A percentile compares a stretch with the other conserved stretches of the same genome.
Evolutionary conservation across 805 yeast genomes (phyloP).

Genomic region (Hanseniaspora lindneri): DNA sequence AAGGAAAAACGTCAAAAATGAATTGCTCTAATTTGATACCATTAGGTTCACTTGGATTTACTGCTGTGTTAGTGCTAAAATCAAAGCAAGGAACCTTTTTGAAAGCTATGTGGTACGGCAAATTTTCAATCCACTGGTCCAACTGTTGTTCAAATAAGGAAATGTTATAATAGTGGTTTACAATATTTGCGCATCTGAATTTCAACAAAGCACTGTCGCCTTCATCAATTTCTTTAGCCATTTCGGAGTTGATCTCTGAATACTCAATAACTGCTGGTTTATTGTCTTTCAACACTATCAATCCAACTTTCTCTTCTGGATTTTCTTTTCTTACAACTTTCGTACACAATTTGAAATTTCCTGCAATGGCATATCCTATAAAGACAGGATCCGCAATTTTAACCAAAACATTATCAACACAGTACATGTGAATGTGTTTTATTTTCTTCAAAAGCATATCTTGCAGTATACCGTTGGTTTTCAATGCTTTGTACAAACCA

Average conservation of each 20-base stretch:
- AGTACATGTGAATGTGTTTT: conserved; percentile 88
- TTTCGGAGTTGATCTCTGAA: conserved; percentile 69
- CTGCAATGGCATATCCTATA: conserved; percentile 68
- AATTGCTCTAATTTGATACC: conserved; percentile 94
- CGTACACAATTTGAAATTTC: conserved; percentile 65
- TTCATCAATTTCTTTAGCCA: conserved; percentile 55
- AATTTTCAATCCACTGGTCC: conserved; percentile 54
- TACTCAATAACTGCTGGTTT: conserved; percentile 89
- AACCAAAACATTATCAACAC: conserved; percentile 89
- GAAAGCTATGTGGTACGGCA: conserved; percentile 91
- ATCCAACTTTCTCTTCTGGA: conserved; percentile 80
- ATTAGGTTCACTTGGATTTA: conserved; percentile 64
- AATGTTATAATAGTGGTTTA: conserved; percentile 86
- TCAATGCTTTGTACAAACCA: conserved; percentile 79
- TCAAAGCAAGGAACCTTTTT: conserved; percentile 69
- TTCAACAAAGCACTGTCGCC: conserved; percentile 43
- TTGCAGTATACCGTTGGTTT: conserved; percentile 47
- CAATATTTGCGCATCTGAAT: conserved; percentile 91
- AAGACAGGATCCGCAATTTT: conserved; percentile 82
- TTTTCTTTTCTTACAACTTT: conserved; percentile 90
- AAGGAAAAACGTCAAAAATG: conserved; percentile 89
- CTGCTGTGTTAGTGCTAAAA: conserved; percentile 33
- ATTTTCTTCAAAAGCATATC: conserved; percentile 60
- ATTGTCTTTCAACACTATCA: conserved; percentile 59
- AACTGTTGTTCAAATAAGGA: conserved; percentile 50